Evolutionary conservation across 257 asterid genomes (phyloP).

Genomic region (Lavandula angustifolia): DNA sequence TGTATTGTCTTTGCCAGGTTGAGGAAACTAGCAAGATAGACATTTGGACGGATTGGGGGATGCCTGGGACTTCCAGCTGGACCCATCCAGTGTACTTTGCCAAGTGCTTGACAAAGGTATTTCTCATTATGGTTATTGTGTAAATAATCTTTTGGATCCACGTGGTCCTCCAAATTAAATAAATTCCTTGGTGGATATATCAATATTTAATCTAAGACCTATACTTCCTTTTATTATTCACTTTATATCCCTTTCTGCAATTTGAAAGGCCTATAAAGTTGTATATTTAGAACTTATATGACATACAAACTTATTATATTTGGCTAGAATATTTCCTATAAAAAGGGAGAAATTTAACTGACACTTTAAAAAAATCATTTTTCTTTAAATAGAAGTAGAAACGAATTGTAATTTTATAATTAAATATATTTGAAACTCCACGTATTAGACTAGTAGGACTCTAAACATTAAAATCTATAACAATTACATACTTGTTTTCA

Average conservation of each 20-base stretch:
- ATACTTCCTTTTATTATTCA: background rate
- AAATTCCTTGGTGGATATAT: background rate
- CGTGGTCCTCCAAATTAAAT: background rate
- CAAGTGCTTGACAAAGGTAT: conserved; percentile 76
- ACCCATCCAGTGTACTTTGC: conserved; percentile 78
- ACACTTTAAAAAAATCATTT: background rate
- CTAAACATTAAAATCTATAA: background rate
- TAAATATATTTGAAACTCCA: background rate
- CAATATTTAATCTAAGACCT: background rate
- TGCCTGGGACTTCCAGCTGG: conserved; percentile 52
- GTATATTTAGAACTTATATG: too few species aligned
- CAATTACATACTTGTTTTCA: too few species aligned
- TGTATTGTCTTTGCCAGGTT: conserved; percentile 40
- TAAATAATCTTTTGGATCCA: conserved; percentile 16
- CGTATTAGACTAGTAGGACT: background rate
- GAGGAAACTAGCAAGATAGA: conserved; percentile 49
- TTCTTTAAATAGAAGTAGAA: background rate
- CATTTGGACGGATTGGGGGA: conserved; percentile 54
- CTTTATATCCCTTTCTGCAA: too few species aligned
- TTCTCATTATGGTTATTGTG: conserved; percentile 23
- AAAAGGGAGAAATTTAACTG: too few species aligned
- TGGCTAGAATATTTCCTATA: background rate
- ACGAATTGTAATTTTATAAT: too few species aligned
- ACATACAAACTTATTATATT: background rate
- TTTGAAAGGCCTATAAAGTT: too few species aligned